Conservation (phyloP, 2,329 filamentous ascomycete species). For the Coniochaeta pulveracea region DNA sequence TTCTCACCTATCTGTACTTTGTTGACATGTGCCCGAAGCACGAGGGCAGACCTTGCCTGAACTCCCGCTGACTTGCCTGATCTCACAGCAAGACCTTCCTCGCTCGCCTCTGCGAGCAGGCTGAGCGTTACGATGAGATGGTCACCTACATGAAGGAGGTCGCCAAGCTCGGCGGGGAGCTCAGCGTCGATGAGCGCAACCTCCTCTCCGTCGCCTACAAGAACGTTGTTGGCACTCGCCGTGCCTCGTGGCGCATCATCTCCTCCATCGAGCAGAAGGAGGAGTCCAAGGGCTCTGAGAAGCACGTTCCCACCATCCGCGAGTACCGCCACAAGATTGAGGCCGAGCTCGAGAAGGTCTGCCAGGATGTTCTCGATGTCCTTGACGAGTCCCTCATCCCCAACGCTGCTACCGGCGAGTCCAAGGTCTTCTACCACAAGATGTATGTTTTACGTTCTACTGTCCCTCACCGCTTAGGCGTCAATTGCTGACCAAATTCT, state of each 20-base stretch:
- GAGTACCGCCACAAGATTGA: constrained; percentile 99
- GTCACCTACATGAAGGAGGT: constrained; percentile 99
- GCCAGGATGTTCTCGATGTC: constrained; percentile 94
- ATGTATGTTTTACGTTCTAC: constrained; percentile 61
- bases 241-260: constrained; percentile 98
- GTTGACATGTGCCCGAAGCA: too few species aligned
- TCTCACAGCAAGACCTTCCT: constrained; percentile 91
- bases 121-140: constrained; percentile 99
- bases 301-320: constrained; percentile 87
- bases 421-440: constrained; percentile 99
- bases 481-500: neutral
- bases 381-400: constrained; percentile 89
- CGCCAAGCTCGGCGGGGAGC: constrained; percentile 72
- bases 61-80: constrained; percentile 17
- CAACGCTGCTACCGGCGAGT: constrained; percentile 92
- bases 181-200: constrained; percentile 95
- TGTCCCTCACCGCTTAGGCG: neutral
- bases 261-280: constrained; percentile 99
- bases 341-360: constrained; percentile 92
- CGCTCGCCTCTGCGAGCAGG: constrained; percentile 99
- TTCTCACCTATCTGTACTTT: constrained; percentile 3
- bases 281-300: constrained; percentile 95
- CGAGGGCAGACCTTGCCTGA: constrained; percentile 1
- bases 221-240: constrained; percentile 97
- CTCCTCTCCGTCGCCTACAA: constrained; percentile 98